These are phyloP conservation scores for Somion occarium DNA, from an alignment of 1,284 basidiomycete genomes.

Conservation along the genomic window DNA sequence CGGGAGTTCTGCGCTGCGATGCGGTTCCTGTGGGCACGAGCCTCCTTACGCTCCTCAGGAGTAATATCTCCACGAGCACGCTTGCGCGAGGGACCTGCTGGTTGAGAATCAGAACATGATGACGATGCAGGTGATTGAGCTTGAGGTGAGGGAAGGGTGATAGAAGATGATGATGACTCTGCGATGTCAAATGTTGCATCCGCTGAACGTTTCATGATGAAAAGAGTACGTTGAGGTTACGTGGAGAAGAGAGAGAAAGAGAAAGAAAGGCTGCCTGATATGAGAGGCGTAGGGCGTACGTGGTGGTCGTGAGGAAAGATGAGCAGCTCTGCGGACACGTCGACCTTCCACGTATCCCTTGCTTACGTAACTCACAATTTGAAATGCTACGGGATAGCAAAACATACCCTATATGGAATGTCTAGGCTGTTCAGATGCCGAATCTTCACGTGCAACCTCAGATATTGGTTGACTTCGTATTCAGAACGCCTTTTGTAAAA, in stretches of 20 bases:
- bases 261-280: slow-evolving; percentile 26
- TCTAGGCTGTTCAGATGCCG: too few species aligned
- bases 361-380: too few species aligned
- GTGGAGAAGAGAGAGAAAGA: slow-evolving; percentile 19
- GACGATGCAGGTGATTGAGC: slow-evolving; percentile 20
- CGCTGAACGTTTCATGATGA: slow-evolving; percentile 27
- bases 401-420: too few species aligned
- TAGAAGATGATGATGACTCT: slow-evolving; percentile 1
- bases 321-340: slow-evolving; percentile 16
- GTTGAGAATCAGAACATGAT: slow-evolving; percentile 17
- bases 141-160: slow-evolving; percentile 8
- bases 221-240: slow-evolving; percentile 14
- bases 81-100: slow-evolving; percentile 54
- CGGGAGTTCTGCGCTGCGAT: slow-evolving; percentile 83
- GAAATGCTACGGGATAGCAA: too few species aligned
- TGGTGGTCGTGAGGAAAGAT: slow-evolving; percentile 26
- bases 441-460: too few species aligned
- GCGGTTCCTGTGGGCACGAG: slow-evolving; percentile 76
- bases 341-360: slow-evolving; percentile 20
- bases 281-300: slow-evolving; percentile 25
- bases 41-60: slow-evolving; percentile 75
- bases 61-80: slow-evolving; percentile 57
- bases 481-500: neutral
- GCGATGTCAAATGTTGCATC: slow-evolving; percentile 21
- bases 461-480: neutral